These are phyloP conservation scores for Liquidambar formosana DNA, from an alignment of 164 flowering plant genomes.

Conservation along the genomic window DNA sequence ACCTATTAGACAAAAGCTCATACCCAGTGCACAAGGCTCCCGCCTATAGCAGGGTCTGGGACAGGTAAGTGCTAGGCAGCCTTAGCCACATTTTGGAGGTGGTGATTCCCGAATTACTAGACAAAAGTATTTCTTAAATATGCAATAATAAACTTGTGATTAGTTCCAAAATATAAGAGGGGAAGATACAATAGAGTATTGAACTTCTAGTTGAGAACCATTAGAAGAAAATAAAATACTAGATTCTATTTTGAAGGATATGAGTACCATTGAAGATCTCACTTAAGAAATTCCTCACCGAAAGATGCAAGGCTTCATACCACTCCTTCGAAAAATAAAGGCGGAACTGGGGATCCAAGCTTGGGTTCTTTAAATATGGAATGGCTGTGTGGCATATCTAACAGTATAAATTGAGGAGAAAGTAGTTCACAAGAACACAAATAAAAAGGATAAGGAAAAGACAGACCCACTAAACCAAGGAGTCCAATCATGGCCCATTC, in stretches of 20 bases:
- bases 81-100: too few species aligned
- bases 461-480: constrained; percentile 82
- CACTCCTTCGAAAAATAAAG: constrained; percentile 86
- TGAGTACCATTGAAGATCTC: constrained; percentile 80
- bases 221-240: constrained; percentile 1
- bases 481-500: constrained; percentile 64
- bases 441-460: constrained; percentile 4
- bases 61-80: too few species aligned
- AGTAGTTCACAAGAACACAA: neutral
- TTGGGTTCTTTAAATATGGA: constrained; percentile 78
- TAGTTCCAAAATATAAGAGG: neutral
- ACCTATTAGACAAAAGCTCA: too few species aligned
- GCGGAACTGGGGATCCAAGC: constrained; percentile 75
- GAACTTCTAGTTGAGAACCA: neutral
- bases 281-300: constrained; percentile 78
- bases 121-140: neutral
- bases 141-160: neutral
- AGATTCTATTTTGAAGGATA: constrained; percentile 57
- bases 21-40: too few species aligned
- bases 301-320: constrained; percentile 72
- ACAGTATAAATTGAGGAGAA: constrained; percentile 6
- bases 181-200: neutral
- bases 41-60: too few species aligned
- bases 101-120: too few species aligned
- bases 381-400: constrained; percentile 57